phyloP scores from a whole-genome alignment of 23 red algal genomes.

The Pyropia haitanensis region DNA sequence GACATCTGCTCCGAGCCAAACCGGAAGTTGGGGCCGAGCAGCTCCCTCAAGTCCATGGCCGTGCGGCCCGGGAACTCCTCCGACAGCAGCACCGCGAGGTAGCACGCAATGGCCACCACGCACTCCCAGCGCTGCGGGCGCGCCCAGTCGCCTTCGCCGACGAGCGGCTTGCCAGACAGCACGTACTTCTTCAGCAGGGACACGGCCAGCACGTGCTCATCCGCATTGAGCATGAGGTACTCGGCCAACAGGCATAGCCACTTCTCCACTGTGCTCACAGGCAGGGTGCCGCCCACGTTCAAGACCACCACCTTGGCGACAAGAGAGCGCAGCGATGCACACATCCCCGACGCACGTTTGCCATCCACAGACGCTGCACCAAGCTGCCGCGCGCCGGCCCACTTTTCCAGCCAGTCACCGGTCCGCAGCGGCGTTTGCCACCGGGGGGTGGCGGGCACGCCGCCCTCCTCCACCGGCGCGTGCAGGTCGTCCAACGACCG shows the following conservation, averaged over 20 bases:
- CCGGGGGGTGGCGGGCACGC: neutral
- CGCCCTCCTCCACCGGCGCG: no score
- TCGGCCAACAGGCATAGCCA: slow-evolving; percentile 84
- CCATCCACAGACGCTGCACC: slow-evolving; percentile 29
- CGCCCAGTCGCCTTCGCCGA: slow-evolving; percentile 25
- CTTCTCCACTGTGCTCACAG: slow-evolving; percentile 73
- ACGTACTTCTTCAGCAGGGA: slow-evolving; percentile 62
- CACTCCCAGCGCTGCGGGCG: slow-evolving; percentile 88
- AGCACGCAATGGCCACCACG: slow-evolving; percentile 78
- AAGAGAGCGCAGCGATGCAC: slow-evolving; percentile 12
- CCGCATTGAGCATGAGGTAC: slow-evolving; percentile 83
- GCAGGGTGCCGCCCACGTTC: slow-evolving; percentile 47
- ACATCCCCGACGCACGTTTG: slow-evolving; percentile 9
- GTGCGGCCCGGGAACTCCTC: slow-evolving; percentile 93
- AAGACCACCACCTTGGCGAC: slow-evolving; percentile 62
- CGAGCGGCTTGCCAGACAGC: slow-evolving; percentile 19
- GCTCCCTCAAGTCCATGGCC: slow-evolving; percentile 70
- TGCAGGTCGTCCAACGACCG: no score
- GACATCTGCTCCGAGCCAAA: slow-evolving; percentile 57
- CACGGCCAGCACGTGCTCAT: slow-evolving; percentile 75
- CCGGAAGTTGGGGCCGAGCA: slow-evolving; percentile 73
- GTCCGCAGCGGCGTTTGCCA: slow-evolving; percentile 58
- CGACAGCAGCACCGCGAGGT: slow-evolving; percentile 71
- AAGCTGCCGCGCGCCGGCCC: slow-evolving; percentile 45
- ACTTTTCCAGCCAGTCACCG: slow-evolving; percentile 49